Evolutionary conservation across 208 protist species (phyloP), one percentile per base, ranked within the genome.

Genomic region (Trypanosoma melophagium): DNA sequence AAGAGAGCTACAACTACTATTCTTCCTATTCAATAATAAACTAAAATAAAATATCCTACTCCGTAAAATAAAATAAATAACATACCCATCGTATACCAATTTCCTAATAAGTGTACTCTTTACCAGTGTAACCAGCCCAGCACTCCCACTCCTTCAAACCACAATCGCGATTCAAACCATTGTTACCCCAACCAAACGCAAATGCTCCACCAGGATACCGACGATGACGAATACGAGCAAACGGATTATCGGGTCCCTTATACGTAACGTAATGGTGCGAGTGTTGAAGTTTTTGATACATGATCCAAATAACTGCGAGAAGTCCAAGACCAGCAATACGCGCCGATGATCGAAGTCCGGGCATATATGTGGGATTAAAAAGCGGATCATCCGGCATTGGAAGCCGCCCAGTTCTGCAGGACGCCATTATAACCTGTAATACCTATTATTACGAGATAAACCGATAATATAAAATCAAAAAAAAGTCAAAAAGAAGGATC

Each of bases 171-270:
- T 95, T 95, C 69, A 95, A 76, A 28, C 86, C 89, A 64, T 95
- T 95, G 73, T 92, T 93, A 89, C 89, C 86, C 89, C 89, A 95
- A 17, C 86, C 86, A 71, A 92, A 95, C 40, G 84, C 69, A 56
- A 91, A 85, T 55, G 67, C 76, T 69, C 89, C 89, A 77, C 83
- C 81, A 66, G 87, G 87, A 66, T 83, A 94, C 21, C 83, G 77
- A 64, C 83, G 84, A 60, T 89, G 84, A 53, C 87, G 85, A 75
- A 90, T 89, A 66, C 84, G 88, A 12, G 83, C 83, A 66, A 88
- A 89, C 14, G 85, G 88, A 67, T 94, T 89, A 38, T 94, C 84
- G 25, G 88, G 85, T 55, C 84, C 85, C 71, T 91, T 94, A 73
- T 90, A 89, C 28, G 84, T 90, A 57, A 90, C 80, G 70, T 90